phyloP scores from a whole-genome alignment of 768 basidiomycete species.

The Boletus rubescentipes region DNA sequence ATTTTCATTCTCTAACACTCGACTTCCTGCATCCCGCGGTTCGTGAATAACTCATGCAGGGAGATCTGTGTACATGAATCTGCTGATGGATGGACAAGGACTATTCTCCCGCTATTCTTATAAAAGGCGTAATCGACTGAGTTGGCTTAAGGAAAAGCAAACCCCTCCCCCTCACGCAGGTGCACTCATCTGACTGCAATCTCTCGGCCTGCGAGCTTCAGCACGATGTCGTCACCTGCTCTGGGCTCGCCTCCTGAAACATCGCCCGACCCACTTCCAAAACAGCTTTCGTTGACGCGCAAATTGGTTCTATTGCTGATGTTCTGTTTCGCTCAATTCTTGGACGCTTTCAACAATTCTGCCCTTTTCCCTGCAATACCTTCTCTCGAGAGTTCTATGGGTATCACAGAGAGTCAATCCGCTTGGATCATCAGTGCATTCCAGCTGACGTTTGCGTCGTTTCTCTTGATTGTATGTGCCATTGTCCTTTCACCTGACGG shows the following conservation, averaged over 20 bases:
- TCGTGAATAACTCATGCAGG: background rate
- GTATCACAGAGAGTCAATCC: slow-evolving; percentile 9
- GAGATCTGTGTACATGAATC: background rate
- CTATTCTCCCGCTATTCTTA: background rate
- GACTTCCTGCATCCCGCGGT: too few relatives aligned
- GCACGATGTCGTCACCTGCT: slow-evolving; percentile 9
- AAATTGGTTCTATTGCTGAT: slow-evolving; percentile 34
- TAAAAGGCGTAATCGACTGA: too few relatives aligned
- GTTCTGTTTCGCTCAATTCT: slow-evolving; percentile 42
- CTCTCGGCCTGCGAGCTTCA: background rate
- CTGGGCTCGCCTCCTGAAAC: background rate
- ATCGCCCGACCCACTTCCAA: background rate
- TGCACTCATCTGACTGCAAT: background rate
- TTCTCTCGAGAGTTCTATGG: slow-evolving; percentile 23
- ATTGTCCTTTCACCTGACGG: background rate
- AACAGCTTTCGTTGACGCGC: slow-evolving; percentile 21
- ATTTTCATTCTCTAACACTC: background rate
- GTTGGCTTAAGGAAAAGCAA: background rate
- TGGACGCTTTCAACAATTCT: slow-evolving; percentile 46
- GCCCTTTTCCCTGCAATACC: slow-evolving; percentile 42
- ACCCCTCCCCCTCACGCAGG: background rate
- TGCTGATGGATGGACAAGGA: background rate
- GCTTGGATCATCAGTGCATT: slow-evolving; percentile 45
- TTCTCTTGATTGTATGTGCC: slow-evolving; percentile 28
- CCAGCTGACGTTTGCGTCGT: slow-evolving; percentile 47